Conservation (phyloP, 176 grass and related monocot species). For the Pontederia crassipes region DNA sequence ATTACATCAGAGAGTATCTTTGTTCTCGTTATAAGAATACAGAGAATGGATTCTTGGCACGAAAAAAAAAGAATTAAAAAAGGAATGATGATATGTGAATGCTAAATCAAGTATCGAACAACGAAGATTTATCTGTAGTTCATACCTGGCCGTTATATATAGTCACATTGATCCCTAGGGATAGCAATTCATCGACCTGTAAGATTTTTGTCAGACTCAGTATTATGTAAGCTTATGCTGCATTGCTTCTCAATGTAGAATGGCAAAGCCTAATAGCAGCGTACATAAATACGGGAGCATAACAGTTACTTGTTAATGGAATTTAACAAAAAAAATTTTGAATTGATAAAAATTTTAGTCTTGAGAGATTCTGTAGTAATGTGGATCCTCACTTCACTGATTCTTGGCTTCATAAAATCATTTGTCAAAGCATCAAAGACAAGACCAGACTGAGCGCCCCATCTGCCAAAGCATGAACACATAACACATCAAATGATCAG, state of each 20-base stretch:
- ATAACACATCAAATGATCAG: neutral
- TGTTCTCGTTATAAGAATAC: neutral
- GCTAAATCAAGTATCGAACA: too few relatives aligned
- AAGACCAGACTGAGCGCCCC: conserved; percentile 19
- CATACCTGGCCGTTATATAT: conserved; percentile 62
- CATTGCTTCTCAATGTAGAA: too few relatives aligned
- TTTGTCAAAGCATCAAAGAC: conserved; percentile 48
- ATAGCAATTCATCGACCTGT: conserved; percentile 53
- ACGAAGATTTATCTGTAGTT: neutral
- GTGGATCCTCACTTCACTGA: conserved; percentile 33
- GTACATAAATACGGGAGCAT: neutral
- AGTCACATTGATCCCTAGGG: conserved; percentile 48
- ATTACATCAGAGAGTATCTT: neutral
- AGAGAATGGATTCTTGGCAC: neutral
- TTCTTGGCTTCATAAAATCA: conserved; percentile 85
- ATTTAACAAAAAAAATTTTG: neutral
- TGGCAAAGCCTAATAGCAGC: too few relatives aligned
- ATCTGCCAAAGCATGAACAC: conserved; percentile 27
- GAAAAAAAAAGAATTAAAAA: neutral
- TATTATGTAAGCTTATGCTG: neutral
- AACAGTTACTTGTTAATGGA: neutral
- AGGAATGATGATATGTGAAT: neutral
- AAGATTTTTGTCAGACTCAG: neutral
- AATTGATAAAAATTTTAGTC: neutral
- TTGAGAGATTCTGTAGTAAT: conserved; percentile 1